phyloP scores from a whole-genome alignment of 1,284 basidiomycete species.

The Trichosporon sp. region DNA sequence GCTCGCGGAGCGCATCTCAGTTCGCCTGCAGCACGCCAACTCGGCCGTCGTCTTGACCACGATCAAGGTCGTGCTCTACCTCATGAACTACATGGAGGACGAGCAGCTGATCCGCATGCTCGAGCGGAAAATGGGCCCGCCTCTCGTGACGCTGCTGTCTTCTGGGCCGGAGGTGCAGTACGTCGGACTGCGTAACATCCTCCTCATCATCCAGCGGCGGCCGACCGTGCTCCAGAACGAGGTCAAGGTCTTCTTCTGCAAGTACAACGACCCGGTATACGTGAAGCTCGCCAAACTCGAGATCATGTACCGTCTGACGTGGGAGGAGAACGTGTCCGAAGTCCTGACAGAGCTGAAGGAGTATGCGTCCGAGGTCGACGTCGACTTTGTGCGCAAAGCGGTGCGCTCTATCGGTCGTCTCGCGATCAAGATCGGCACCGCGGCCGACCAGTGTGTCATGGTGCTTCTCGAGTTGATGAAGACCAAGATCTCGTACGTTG shows the following conservation, averaged over 20 bases:
- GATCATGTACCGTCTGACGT: slow-evolving; percentile 94
- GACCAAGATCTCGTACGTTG: slow-evolving; percentile 93
- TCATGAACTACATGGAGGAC: slow-evolving; percentile 99
- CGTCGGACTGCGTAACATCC: slow-evolving; percentile 95
- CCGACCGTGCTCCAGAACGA: slow-evolving; percentile 87
- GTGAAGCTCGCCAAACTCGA: slow-evolving; percentile 98
- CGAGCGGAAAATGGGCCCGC: slow-evolving; percentile 96
- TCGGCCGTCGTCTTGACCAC: slow-evolving; percentile 90
- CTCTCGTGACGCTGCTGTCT: slow-evolving; percentile 65
- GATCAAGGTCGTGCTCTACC: slow-evolving; percentile 91
- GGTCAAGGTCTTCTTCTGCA: slow-evolving; percentile 99
- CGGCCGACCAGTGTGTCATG: slow-evolving; percentile 92
- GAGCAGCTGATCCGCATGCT: slow-evolving; percentile 80
- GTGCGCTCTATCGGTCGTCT: slow-evolving; percentile 95
- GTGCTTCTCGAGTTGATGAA: slow-evolving; percentile 88
- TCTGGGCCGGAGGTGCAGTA: slow-evolving; percentile 78
- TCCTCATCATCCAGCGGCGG: slow-evolving; percentile 90
- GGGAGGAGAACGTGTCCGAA: slow-evolving; percentile 89
- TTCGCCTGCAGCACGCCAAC: slow-evolving; percentile 93
- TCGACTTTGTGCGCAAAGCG: slow-evolving; percentile 93
- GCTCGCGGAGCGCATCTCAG: slow-evolving; percentile 88
- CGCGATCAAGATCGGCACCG: slow-evolving; percentile 90
- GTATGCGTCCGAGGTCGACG: slow-evolving; percentile 97
- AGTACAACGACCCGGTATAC: slow-evolving; percentile 98
- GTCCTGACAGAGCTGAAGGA: slow-evolving; percentile 94